Evolutionary conservation across 2,329 filamentous ascomycete genomes (phyloP).

Genomic region (Shiraia bambusicola): DNA sequence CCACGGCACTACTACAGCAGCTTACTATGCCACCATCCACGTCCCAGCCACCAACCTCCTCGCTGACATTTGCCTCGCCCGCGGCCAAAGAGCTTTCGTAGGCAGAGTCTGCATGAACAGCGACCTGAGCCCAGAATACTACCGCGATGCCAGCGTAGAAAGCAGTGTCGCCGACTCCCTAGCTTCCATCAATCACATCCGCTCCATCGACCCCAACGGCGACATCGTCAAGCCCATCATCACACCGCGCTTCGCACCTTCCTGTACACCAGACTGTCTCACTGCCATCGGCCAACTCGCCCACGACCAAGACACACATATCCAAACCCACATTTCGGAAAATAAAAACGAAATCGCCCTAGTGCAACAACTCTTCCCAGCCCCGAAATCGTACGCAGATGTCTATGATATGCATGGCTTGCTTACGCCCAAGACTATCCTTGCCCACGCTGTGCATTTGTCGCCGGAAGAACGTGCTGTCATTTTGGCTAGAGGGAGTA

Average conservation of each 20-base stretch:
- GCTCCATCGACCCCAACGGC: slow-evolving; percentile 63
- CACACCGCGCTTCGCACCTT: slow-evolving; percentile 66
- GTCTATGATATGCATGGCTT: slow-evolving; percentile 77
- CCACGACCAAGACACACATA: slow-evolving; percentile 61
- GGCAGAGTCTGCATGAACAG: slow-evolving; percentile 94
- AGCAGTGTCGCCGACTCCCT: slow-evolving; percentile 57
- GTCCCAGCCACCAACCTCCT: slow-evolving; percentile 88
- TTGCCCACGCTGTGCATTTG: slow-evolving; percentile 84
- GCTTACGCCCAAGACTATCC: slow-evolving; percentile 70
- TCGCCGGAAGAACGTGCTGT: slow-evolving; percentile 65
- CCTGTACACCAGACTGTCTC: slow-evolving; percentile 59
- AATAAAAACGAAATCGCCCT: slow-evolving; percentile 73
- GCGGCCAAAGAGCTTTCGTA: slow-evolving; percentile 86
- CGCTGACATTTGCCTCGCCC: slow-evolving; percentile 73
- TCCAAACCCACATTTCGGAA: slow-evolving; percentile 90
- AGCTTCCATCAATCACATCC: slow-evolving; percentile 59
- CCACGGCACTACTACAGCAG: slow-evolving; percentile 88
- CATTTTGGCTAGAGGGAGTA: slow-evolving; percentile 62
- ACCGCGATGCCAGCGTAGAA: slow-evolving; percentile 70
- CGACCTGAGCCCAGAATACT: slow-evolving; percentile 70
- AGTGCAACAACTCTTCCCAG: slow-evolving; percentile 70
- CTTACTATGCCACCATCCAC: slow-evolving; percentile 93
- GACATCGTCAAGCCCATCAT: slow-evolving; percentile 75
- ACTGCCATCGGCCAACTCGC: slow-evolving; percentile 65
- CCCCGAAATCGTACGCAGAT: slow-evolving; percentile 64